Evolutionary conservation across 805 yeast species (phyloP).

Genomic region (Clavispora santaluciae): DNA sequence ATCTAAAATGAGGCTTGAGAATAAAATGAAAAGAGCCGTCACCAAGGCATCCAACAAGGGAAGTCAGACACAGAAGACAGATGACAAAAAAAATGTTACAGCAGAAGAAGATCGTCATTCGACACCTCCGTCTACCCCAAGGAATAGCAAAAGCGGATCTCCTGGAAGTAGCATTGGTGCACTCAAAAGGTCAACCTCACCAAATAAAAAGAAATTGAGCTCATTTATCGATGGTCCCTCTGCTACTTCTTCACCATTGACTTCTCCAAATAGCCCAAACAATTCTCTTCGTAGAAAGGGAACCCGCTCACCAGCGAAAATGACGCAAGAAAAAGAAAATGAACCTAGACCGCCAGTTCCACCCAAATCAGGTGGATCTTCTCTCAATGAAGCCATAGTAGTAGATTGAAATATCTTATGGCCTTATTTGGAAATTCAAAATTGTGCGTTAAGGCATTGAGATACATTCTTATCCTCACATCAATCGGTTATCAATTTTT

Average conservation of each 20-base stretch:
- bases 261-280: not conserved
- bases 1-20: constrained; percentile 25
- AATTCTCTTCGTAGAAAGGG: not conserved
- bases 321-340: not conserved
- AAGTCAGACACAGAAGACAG: not conserved
- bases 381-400: not conserved
- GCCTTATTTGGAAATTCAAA: no score
- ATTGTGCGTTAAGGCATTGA: no score
- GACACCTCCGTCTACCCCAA: not conserved
- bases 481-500: no score
- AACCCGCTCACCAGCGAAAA: not conserved
- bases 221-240: constrained; percentile 3
- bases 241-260: not conserved
- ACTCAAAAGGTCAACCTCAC: constrained; percentile 35
- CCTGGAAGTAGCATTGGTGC: constrained; percentile 1
- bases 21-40: constrained; percentile 24
- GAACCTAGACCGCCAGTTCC: not conserved
- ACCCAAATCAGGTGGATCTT: not conserved
- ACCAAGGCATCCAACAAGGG: constrained; percentile 4
- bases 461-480: no score
- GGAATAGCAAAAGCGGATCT: not conserved
- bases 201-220: constrained; percentile 25
- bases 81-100: not conserved
- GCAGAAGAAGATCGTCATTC: not conserved
- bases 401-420: no score